Evolutionary conservation across 2,329 filamentous ascomycete species (phyloP).

Genomic region (Aulographum hederae): DNA sequence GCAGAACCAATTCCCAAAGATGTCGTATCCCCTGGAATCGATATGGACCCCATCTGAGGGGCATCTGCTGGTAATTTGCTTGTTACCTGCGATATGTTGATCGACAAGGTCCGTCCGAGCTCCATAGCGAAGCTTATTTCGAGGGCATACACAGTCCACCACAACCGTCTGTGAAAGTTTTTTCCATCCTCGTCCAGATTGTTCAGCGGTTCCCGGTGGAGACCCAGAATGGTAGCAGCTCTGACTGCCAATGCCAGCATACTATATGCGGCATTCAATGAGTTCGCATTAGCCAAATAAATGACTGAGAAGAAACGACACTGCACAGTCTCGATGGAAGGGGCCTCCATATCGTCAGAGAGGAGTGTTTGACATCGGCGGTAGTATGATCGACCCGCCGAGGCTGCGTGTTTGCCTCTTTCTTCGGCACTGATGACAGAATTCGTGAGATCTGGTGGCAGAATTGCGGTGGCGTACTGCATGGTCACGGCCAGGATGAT

Average conservation of each 20-base stretch:
- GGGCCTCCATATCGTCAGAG: slow-evolving; percentile 27
- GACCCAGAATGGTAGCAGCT: slow-evolving; percentile 27
- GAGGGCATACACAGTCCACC: slow-evolving; percentile 32
- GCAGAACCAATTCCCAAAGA: slow-evolving; percentile 13
- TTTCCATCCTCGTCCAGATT: slow-evolving; percentile 15
- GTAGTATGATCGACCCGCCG: slow-evolving; percentile 29
- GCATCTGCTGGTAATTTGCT: slow-evolving; percentile 21
- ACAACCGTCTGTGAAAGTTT: slow-evolving; percentile 31
- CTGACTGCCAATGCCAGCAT: slow-evolving; percentile 22
- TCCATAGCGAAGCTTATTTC: slow-evolving; percentile 30
- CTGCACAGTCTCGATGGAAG: slow-evolving; percentile 29
- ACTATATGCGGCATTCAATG: slow-evolving; percentile 29
- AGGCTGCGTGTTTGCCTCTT: slow-evolving; percentile 16
- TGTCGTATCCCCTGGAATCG: slow-evolving; percentile 13
- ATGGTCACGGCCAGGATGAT: slow-evolving; percentile 34
- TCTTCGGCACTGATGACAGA: slow-evolving; percentile 8
- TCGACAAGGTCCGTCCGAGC: slow-evolving; percentile 25
- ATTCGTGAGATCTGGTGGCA: slow-evolving; percentile 5
- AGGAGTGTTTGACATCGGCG: slow-evolving; percentile 27
- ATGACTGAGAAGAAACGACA: slow-evolving; percentile 25
- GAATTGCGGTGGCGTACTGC: slow-evolving; percentile 23
- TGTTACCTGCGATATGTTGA: slow-evolving; percentile 15
- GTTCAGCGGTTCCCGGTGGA: slow-evolving; percentile 27
- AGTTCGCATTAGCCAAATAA: slow-evolving; percentile 30
- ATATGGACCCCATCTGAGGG: slow-evolving; percentile 9